Evolutionary conservation across 2,329 filamentous ascomycete genomes (phyloP).

Genomic region (Colletotrichum incanum): DNA sequence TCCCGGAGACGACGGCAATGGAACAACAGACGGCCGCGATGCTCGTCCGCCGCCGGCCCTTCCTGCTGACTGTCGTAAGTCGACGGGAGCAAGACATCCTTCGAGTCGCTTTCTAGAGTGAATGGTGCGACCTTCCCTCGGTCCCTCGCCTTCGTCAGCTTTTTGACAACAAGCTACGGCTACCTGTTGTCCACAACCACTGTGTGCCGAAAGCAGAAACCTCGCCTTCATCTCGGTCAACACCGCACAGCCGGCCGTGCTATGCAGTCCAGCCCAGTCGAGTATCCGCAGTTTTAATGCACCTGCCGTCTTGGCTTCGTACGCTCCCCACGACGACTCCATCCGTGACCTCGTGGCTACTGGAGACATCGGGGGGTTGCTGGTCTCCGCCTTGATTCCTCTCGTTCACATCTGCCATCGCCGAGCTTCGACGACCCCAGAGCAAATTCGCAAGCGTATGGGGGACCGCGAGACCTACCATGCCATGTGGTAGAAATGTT

Average conservation of each 20-base stretch:
- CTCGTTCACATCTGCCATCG: background rate
- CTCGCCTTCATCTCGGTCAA: conserved; percentile 23
- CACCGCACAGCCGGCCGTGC: conserved; percentile 11
- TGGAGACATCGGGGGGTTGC: conserved; percentile 17
- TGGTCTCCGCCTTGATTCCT: conserved; percentile 28
- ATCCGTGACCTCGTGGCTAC: conserved; percentile 32
- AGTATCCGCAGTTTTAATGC: conserved; percentile 22
- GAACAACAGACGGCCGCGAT: background rate
- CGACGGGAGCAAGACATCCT: background rate
- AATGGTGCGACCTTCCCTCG: background rate
- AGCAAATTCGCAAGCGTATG: background rate
- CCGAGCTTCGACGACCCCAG: background rate
- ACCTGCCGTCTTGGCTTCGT: conserved; percentile 12
- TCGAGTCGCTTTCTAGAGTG: background rate
- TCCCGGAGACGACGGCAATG: conserved; percentile 5
- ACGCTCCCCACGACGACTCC: conserved; percentile 29
- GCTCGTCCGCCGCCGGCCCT: background rate
- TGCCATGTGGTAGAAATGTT: too few species aligned
- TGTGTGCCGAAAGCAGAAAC: background rate
- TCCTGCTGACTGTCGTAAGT: background rate
- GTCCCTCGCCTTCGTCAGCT: background rate
- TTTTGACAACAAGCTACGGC: background rate
- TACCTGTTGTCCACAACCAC: background rate
- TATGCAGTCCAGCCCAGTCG: background rate
- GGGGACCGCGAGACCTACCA: background rate